Evolutionary conservation across 768 basidiomycete species (phyloP).

Genomic region (Pulveroboletus sp.): DNA sequence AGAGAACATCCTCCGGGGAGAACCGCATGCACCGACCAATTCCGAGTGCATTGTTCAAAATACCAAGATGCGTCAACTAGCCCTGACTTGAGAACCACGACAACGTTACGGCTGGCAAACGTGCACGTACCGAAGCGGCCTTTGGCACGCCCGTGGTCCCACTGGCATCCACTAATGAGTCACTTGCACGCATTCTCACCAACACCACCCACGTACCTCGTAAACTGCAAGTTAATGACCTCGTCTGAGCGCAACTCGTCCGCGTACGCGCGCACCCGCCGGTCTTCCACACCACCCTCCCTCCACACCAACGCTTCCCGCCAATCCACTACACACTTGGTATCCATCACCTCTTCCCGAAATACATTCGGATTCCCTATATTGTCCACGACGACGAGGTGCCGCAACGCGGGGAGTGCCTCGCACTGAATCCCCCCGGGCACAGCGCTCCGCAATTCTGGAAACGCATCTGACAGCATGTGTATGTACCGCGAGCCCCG

Average conservation of each 20-base stretch:
- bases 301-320: constrained; percentile 70
- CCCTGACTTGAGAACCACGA: background rate
- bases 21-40: constrained; percentile 73
- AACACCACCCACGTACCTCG: constrained; percentile 48
- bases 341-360: constrained; percentile 35
- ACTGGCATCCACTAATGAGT: constrained; percentile 35
- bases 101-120: background rate
- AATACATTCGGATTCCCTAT: constrained; percentile 39
- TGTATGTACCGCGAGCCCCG: constrained; percentile 63
- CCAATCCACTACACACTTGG: constrained; percentile 64
- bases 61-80: constrained; percentile 74
- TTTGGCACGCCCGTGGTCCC: constrained; percentile 82
- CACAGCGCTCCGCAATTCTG: constrained; percentile 45
- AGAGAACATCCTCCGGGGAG: constrained; percentile 62
- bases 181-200: background rate
- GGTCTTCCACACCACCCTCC: constrained; percentile 45
- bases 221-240: constrained; percentile 81
- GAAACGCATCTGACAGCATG: constrained; percentile 56
- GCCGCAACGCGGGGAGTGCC: constrained; percentile 57
- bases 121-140: constrained; percentile 68
- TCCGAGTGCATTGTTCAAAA: constrained; percentile 73
- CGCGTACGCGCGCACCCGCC: constrained; percentile 41
- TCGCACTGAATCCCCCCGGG: constrained; percentile 59
- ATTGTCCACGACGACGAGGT: constrained; percentile 69
- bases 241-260: constrained; percentile 55